Evolutionary conservation across 1,284 basidiomycete species (phyloP), one percentile per base, ranked within the genome.

Genomic region (Hortiboletus rubellus): DNA sequence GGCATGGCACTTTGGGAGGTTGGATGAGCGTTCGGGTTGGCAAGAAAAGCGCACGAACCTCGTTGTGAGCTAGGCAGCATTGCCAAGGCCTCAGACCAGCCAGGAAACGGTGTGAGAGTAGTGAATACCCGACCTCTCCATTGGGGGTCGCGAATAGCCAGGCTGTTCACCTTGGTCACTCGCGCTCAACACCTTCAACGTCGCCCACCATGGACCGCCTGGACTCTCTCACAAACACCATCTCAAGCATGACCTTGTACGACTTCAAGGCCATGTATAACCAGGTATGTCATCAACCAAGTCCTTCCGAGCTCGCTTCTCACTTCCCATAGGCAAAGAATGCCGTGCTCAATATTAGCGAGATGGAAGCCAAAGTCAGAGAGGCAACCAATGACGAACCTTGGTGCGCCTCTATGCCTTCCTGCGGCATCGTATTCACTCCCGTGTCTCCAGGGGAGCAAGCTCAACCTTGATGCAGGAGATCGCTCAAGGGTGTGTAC

Each of bases 361-460:
- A 98, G 77, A 97, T 94, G 85, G 97, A 99, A 75, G 92, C 89
- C 17, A 98, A 98, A 76, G 96, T 99, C 33, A 82, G 87, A 65
- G 97, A 99, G 63, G 96, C 97, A 3, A 99, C 97, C 9, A 99
- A 98, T 67, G 95, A 98, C 70, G 97, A 99, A 64, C 88, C 96
- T 55, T 99, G 96, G 96, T 96, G 70, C 63, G 83, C 74, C 33
- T 40, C 38, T 33, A 11, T 30, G 9, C n/a, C 41, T 38, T 36
- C 41, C 43, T n/a, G 8, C 36, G 49, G 10, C 36, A 7, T 46
- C 14, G 2, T 41, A 22, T 50, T 59, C 43, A 60, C 55, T 22
- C 22, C 15, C 44, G 22, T n/a, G 24, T 58, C 58, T 62, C 62
- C 68, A 96, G 94, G 96, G 96, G 97, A 30, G 96, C 97, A 61